Evolutionary conservation across 352 stramenopile genomes (phyloP).

Genomic region (Phytopythium litorale): DNA sequence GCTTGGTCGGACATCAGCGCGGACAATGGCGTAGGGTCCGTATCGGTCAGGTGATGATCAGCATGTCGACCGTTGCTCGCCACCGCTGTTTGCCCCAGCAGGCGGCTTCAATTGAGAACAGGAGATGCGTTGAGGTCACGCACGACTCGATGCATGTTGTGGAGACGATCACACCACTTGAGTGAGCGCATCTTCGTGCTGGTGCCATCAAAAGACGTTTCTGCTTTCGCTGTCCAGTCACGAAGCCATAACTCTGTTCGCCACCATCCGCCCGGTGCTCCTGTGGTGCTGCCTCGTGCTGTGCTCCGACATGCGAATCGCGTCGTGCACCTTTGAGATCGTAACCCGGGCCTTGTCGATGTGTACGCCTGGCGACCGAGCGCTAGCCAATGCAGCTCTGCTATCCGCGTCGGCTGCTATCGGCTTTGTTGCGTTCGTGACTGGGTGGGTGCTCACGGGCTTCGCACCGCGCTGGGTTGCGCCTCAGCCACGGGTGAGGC

Average conservation of each 20-base stretch:
- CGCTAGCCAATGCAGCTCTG: neutral
- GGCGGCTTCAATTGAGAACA: neutral
- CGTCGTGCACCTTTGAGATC: neutral
- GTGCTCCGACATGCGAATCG: neutral
- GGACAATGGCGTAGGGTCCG: neutral
- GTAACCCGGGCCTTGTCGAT: neutral
- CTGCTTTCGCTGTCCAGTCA: no score
- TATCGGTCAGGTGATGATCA: neutral
- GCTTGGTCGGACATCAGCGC: neutral
- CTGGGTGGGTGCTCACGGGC: neutral
- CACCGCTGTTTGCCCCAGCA: neutral
- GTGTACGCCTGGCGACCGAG: neutral
- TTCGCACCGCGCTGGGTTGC: neutral
- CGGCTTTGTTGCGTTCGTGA: neutral
- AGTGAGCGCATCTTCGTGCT: neutral
- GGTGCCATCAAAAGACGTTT: no score
- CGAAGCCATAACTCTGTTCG: no score
- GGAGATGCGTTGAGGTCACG: neutral
- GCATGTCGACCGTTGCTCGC: neutral
- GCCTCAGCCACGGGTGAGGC: neutral
- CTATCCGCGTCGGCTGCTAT: neutral
- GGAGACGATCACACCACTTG: no score
- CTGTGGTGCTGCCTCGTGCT: no score
- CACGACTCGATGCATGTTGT: neutral
- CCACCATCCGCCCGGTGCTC: neutral